Conservation (phyloP, 2,329 filamentous ascomycete species). For the Chalaropsis ovoidea region DNA sequence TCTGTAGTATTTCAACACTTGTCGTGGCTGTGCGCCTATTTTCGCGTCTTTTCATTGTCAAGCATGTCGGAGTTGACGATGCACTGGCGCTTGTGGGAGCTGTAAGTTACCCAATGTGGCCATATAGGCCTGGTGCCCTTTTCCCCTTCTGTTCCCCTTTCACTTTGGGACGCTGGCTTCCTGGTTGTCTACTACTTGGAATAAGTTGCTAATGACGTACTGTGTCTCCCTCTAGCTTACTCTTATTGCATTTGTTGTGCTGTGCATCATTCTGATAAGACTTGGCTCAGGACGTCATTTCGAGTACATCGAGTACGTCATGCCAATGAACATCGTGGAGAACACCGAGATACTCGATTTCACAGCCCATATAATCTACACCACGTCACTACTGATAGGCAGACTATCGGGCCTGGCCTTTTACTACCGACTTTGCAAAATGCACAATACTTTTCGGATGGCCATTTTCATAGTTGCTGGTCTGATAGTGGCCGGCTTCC, state of each 20-base stretch:
- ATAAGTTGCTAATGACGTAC: conserved; percentile 2
- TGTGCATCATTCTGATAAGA: conserved; percentile 38
- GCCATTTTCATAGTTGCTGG: conserved; percentile 33
- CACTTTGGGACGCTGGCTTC: neutral
- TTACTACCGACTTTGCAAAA: conserved; percentile 39
- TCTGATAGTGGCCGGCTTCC: conserved; percentile 36
- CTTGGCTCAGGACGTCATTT: conserved; percentile 41
- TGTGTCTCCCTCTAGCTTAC: conserved; percentile 29
- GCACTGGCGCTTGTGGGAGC: conserved; percentile 32
- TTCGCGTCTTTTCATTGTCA: conserved; percentile 33
- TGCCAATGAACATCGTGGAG: conserved; percentile 35
- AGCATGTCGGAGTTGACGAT: conserved; percentile 35
- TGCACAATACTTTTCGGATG: conserved; percentile 33
- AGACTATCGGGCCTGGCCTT: conserved; percentile 45
- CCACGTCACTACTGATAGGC: conserved; percentile 40
- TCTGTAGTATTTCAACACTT: conserved; percentile 32
- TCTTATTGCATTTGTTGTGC: conserved; percentile 37
- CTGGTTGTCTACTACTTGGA: neutral
- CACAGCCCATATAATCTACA: conserved; percentile 43
- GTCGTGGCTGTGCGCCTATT: conserved; percentile 33
- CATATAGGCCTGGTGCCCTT: neutral
- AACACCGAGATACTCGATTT: conserved; percentile 42
- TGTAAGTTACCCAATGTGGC: conserved; percentile 29
- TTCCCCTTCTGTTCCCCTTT: neutral
- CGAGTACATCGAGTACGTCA: conserved; percentile 39